These are phyloP conservation scores for Alternaria sp. DNA, from an alignment of 2,329 filamentous ascomycete genomes.

Conservation along the genomic window DNA sequence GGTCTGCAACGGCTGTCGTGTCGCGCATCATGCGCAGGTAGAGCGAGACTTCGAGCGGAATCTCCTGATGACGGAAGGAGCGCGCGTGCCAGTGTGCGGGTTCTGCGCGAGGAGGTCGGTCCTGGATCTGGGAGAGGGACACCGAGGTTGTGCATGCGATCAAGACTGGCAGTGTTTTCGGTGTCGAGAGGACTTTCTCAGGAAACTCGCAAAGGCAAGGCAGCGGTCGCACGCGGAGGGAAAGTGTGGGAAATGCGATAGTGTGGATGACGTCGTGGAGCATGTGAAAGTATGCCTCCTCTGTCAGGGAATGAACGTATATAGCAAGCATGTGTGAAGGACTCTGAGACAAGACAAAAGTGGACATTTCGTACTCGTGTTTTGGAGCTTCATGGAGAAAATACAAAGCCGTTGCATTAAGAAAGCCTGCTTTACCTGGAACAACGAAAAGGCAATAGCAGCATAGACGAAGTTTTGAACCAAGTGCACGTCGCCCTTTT, in stretches of 20 bases:
- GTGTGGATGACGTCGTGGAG: neutral
- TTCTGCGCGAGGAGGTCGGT: neutral
- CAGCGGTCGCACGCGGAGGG: neutral
- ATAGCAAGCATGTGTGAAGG: neutral
- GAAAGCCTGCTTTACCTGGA: neutral
- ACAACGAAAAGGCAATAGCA: neutral
- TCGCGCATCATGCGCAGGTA: slow-evolving; percentile 1
- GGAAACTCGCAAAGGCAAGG: neutral
- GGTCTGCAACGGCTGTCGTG: slow-evolving; percentile 10
- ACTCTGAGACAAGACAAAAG: neutral
- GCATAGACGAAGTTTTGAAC: neutral
- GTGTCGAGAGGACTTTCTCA: slow-evolving; percentile 5
- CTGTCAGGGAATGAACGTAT: neutral
- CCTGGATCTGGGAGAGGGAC: neutral
- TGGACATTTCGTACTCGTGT: too few species aligned
- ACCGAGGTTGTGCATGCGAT: slow-evolving; percentile 7
- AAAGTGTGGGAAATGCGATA: neutral
- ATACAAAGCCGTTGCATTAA: neutral
- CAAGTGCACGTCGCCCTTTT: neutral
- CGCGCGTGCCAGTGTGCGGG: slow-evolving; percentile 8
- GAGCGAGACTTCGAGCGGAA: slow-evolving; percentile 1
- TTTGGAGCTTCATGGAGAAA: neutral
- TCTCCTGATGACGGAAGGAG: slow-evolving; percentile 6
- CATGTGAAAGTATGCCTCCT: neutral
- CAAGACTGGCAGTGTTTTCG: slow-evolving; percentile 9